Evolutionary conservation across 2,329 filamentous ascomycete genomes (phyloP).

Genomic region (Hypomyces rosellus): DNA sequence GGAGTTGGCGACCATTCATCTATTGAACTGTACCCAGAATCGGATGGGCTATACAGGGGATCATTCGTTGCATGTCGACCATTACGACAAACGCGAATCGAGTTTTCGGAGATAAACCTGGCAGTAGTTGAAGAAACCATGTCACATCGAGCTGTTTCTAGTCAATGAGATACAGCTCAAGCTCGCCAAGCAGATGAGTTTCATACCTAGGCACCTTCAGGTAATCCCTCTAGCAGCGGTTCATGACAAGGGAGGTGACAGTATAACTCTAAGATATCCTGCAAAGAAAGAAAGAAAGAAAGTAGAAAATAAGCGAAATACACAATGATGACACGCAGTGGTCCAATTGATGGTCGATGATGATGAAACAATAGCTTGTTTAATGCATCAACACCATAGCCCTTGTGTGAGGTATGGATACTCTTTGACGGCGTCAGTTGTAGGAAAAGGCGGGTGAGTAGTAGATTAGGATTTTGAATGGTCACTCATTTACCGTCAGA

Average conservation of each 20-base stretch:
- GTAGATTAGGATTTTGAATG: neutral
- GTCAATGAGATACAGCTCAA: neutral
- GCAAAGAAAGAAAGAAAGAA: neutral
- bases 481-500: no score
- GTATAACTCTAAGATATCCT: neutral
- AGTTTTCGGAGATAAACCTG: slow-evolving; percentile 1
- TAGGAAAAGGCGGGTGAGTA: slow-evolving; percentile 13
- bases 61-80: neutral
- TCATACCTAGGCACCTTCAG: neutral
- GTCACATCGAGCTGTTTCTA: neutral
- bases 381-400: neutral
- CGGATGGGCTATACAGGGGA: slow-evolving; percentile 16
- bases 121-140: slow-evolving; percentile 6
- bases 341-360: neutral
- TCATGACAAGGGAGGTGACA: neutral
- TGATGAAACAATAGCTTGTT: neutral
- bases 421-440: slow-evolving; percentile 13
- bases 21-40: slow-evolving; percentile 25
- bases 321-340: neutral
- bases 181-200: neutral
- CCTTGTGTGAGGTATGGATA: slow-evolving; percentile 17
- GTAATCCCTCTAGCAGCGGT: neutral
- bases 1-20: slow-evolving; percentile 15
- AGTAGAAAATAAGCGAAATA: neutral
- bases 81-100: slow-evolving; percentile 1